Base-by-base conservation (phyloP, 331 rosid species). In the Acacia pycnantha region DNA sequence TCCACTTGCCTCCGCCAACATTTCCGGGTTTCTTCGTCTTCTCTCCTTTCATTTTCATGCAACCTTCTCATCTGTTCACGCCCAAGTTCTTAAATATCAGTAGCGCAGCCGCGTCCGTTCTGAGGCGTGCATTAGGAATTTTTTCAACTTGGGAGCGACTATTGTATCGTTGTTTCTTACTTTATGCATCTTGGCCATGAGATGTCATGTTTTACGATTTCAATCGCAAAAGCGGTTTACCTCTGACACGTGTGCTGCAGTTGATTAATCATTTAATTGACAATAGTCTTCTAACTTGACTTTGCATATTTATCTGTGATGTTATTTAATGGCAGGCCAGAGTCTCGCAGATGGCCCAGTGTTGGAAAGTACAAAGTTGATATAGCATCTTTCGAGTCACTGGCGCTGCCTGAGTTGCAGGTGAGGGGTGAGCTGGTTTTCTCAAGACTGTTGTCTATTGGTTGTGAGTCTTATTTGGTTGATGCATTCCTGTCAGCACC, bases 311-410 rank as follows among this genome's bases (percentile, higher is more conserved):
- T 76, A 82, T 71, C 59, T 65, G 74, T 69, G 41, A 73, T 79
- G 73, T 81, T 69, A 48, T 67, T 80, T 73, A 67, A 41, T 89
- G 84, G 76, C 93, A 91, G 98, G 80, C 78, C 86, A 4, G 94
- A 88, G 83, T 90, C 92, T 73, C 62, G 67, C 22, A 84, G 90
- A 82, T 94, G 98, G 98, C 98, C 98, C 5, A 88, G 70, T 80
- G 98, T 94, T 73, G 97, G 97, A 74, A 91, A 85, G 86, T 94
- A 87, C 85, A 91, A 85, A 84, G 97, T 92, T 51, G 97, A 92
- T 79, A 67, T 91, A 15, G 88, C 97, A 27, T 91, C 94, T 27
- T 92, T 94, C 5, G 98, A 94, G 86, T 87, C 92, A 29, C 86
- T 92, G 35, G 92, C 93, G 19, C 70, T 94, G 77, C 98, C 94